A percentile compares a stretch with the other conserved stretches of the same genome.
Conservation (phyloP, 352 stramenopile species). For the Globisporangium emineosum region DNA sequence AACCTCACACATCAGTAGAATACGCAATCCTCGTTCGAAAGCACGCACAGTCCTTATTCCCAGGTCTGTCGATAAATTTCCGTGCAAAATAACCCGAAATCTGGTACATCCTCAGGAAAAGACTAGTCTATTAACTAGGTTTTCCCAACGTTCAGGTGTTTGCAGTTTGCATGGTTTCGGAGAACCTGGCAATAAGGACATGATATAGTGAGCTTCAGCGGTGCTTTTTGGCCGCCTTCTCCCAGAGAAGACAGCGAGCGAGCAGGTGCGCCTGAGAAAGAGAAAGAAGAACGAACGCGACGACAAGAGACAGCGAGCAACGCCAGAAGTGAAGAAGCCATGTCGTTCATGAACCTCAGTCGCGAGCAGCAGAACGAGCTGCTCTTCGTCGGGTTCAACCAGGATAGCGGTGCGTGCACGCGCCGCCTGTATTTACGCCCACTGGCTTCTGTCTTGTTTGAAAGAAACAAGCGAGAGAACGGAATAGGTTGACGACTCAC, state of each 20-base stretch:
- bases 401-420: slow-evolving; percentile 82
- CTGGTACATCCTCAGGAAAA: neutral
- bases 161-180: neutral
- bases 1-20: neutral
- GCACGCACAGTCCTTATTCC: neutral
- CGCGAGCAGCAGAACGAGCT: slow-evolving; percentile 91
- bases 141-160: neutral
- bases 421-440: neutral
- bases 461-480: neutral
- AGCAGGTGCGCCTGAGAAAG: neutral
- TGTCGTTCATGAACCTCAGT: slow-evolving; percentile 83
- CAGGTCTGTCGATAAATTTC: neutral
- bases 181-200: neutral
- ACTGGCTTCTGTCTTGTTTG: neutral
- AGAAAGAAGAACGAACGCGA: neutral
- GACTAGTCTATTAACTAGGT: neutral
- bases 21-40: neutral
- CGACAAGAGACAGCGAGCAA: neutral
- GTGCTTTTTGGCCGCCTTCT: neutral
- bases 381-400: slow-evolving; percentile 94
- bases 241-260: neutral
- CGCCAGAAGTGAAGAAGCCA: slow-evolving; percentile 15
- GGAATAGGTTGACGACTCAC: no score
- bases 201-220: neutral
- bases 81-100: neutral